Evolutionary conservation across 768 basidiomycete species (phyloP).

Genomic region (Psilocybe cubensis): DNA sequence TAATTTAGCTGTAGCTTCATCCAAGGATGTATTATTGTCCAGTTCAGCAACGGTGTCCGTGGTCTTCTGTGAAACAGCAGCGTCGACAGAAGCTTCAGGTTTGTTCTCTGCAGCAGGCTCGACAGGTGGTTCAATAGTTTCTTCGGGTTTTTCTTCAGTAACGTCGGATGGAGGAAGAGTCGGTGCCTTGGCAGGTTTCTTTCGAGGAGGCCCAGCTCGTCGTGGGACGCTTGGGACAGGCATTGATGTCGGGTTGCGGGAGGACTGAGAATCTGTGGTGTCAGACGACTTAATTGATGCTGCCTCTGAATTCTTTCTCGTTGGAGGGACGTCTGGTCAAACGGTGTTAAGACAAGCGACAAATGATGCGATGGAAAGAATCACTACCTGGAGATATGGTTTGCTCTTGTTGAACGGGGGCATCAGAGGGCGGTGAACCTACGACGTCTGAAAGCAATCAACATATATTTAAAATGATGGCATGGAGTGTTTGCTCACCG

Average conservation of each 20-base stretch:
- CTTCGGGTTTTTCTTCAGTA: conserved; percentile 22
- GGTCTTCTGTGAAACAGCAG: background rate
- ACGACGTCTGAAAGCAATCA: background rate
- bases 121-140: background rate
- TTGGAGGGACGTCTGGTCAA: conserved; percentile 17
- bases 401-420: background rate
- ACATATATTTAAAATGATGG: background rate
- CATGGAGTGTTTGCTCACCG: conserved; percentile 9
- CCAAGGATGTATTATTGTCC: background rate
- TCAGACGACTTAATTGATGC: conserved; percentile 30
- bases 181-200: conserved; percentile 56
- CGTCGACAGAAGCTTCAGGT: background rate
- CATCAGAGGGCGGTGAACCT: conserved; percentile 11
- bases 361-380: background rate
- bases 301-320: conserved; percentile 28
- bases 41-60: background rate
- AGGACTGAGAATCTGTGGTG: conserved; percentile 28
- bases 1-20: background rate
- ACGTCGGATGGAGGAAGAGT: conserved; percentile 24
- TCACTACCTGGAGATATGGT: conserved; percentile 11
- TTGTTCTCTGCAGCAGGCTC: background rate
- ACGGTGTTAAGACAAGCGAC: background rate
- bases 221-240: conserved; percentile 76
- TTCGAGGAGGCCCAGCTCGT: conserved; percentile 75
- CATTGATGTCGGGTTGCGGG: conserved; percentile 59